phyloP scores from a whole-genome alignment of 805 yeast species.

The Blastobotrys parvus region DNA sequence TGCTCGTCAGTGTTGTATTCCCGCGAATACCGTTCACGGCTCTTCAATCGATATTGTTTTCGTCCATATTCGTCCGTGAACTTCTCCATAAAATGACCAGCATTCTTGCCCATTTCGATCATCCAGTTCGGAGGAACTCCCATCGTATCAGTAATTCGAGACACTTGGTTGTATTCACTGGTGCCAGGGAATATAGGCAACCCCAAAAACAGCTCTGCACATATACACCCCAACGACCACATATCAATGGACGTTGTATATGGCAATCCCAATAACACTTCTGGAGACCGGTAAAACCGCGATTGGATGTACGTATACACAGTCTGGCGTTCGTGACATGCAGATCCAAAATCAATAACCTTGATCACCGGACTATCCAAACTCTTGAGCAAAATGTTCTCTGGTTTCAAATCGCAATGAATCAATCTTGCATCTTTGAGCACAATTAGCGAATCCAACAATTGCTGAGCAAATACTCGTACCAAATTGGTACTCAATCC shows the following conservation, averaged over 20 bases:
- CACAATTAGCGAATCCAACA: conserved; percentile 71
- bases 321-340: conserved; percentile 86
- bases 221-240: conserved; percentile 95
- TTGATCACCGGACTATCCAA: conserved; percentile 82
- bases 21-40: conserved; percentile 43
- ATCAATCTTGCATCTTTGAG: conserved; percentile 77
- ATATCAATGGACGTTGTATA: conserved; percentile 90
- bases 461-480: conserved; percentile 66
- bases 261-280: conserved; percentile 83
- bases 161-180: conserved; percentile 84
- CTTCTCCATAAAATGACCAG: conserved; percentile 58
- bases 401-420: conserved; percentile 97
- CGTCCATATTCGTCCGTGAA: conserved; percentile 30
- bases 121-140: conserved; percentile 91
- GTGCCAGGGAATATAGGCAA: conserved; percentile 92
- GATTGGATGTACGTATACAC: conserved; percentile 89
- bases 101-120: conserved; percentile 90
- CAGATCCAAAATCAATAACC: conserved; percentile 92
- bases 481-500: conserved; percentile 79
- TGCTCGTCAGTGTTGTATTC: conserved; percentile 46
- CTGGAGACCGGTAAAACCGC: conserved; percentile 90
- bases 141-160: conserved; percentile 71
- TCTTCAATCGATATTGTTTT: conserved; percentile 36
- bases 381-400: conserved; percentile 72
- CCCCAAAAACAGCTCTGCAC: conserved; percentile 85